These are phyloP conservation scores for Penicillium fimorum DNA, from an alignment of 495 filamentous ascomycete genomes.

Conservation along the genomic window DNA sequence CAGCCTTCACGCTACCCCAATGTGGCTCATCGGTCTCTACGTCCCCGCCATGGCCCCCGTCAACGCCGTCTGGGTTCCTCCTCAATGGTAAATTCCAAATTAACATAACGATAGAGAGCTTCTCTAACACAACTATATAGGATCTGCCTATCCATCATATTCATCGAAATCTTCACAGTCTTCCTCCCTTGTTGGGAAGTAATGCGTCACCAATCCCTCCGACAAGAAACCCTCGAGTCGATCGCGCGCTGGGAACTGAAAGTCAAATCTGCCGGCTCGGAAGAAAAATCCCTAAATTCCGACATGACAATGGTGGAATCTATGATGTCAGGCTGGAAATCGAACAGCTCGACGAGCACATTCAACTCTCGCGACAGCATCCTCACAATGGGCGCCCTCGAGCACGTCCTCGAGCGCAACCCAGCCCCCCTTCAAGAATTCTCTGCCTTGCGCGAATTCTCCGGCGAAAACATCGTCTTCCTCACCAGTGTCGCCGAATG, in stretches of 20 bases:
- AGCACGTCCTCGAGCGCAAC: constrained; percentile 55
- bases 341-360: constrained; percentile 30
- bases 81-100: constrained; percentile 52
- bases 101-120: background rate
- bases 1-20: constrained; percentile 59
- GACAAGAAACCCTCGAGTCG: constrained; percentile 36
- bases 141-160: constrained; percentile 54
- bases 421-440: constrained; percentile 56
- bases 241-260: constrained; percentile 37
- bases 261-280: constrained; percentile 25
- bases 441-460: constrained; percentile 61
- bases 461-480: constrained; percentile 68
- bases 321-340: constrained; percentile 37
- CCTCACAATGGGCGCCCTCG: constrained; percentile 58
- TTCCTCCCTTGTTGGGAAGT: constrained; percentile 57
- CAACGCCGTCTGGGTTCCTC: constrained; percentile 53
- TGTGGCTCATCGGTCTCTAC: constrained; percentile 65
- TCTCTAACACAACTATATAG: constrained; percentile 21
- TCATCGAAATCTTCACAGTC: constrained; percentile 54
- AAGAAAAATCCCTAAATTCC: constrained; percentile 31
- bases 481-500: constrained; percentile 56
- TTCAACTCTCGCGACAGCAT: constrained; percentile 39
- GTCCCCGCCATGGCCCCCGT: constrained; percentile 54
- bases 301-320: constrained; percentile 33
- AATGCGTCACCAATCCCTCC: constrained; percentile 48